Evolutionary conservation across 441 rosid genomes (phyloP).

Genomic region (Euphorbia schlechtendalii): DNA sequence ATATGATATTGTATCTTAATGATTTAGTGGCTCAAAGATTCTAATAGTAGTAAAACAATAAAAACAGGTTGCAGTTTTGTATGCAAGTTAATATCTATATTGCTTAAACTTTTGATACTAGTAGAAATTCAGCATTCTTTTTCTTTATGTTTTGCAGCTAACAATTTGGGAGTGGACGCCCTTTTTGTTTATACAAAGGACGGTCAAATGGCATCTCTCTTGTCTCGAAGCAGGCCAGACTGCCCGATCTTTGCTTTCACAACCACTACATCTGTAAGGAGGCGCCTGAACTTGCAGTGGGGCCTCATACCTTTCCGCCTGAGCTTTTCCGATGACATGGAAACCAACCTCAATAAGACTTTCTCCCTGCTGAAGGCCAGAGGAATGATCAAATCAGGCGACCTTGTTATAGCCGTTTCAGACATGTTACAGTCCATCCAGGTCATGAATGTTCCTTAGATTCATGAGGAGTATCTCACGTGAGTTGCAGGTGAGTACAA

Average conservation of each 20-base stretch:
- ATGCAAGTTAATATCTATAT: background rate
- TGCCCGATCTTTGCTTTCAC: slow-evolving; percentile 98
- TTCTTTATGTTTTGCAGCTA: slow-evolving; percentile 51
- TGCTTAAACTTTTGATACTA: background rate
- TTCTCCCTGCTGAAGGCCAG: slow-evolving; percentile 88
- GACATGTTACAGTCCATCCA: slow-evolving; percentile 94
- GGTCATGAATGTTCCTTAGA: slow-evolving; percentile 83
- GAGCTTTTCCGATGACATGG: slow-evolving; percentile 92
- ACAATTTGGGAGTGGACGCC: slow-evolving; percentile 84
- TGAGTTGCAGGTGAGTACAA: no score
- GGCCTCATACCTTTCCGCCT: slow-evolving; percentile 94
- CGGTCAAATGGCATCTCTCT: slow-evolving; percentile 91
- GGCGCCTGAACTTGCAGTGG: slow-evolving; percentile 93
- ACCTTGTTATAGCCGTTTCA: slow-evolving; percentile 87
- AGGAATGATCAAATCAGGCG: slow-evolving; percentile 97
- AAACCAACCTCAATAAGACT: slow-evolving; percentile 79
- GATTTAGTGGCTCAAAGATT: background rate
- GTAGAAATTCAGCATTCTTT: background rate
- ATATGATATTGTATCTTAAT: background rate
- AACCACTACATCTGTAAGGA: slow-evolving; percentile 59
- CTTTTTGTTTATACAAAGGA: slow-evolving; percentile 87
- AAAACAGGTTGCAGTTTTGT: background rate
- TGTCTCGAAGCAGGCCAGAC: slow-evolving; percentile 90
- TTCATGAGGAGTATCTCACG: no score
- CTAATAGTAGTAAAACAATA: background rate